phyloP scores from a whole-genome alignment of 2,329 filamentous ascomycete species.

The Monilinia laxa region DNA sequence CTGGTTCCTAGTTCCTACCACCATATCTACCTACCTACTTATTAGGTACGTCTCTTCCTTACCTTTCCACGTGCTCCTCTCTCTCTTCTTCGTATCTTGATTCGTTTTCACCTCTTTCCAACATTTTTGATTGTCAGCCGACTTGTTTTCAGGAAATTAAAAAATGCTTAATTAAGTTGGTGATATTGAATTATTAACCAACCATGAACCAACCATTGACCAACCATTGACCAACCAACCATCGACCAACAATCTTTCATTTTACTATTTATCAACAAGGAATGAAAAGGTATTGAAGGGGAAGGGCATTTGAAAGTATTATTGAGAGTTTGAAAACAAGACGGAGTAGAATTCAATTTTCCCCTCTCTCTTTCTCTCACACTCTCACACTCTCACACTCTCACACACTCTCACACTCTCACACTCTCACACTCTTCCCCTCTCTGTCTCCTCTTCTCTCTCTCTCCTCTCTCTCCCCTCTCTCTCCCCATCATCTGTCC shows the following conservation, averaged over 20 bases:
- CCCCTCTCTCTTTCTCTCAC: no score
- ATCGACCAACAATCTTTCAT: background rate
- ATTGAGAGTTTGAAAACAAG: no score
- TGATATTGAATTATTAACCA: background rate
- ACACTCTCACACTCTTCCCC: no score
- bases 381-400: no score
- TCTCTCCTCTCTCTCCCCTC: background rate
- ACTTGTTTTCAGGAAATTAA: constrained; percentile 14
- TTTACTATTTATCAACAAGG: no score
- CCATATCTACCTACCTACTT: no score
- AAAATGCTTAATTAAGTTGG: background rate
- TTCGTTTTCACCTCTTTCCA: background rate
- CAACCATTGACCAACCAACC: background rate
- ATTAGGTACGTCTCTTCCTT: no score
- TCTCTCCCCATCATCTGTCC: background rate
- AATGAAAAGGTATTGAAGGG: no score
- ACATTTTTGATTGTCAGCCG: constrained; percentile 5
- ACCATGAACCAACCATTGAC: background rate
- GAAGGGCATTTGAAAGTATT: no score
- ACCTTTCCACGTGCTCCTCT: background rate
- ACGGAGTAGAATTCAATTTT: no score
- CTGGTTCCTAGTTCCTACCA: no score
- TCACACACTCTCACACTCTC: no score
- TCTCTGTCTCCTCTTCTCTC: background rate
- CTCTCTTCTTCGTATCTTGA: background rate